Evolutionary conservation across 768 basidiomycete genomes (phyloP), one percentile per base, ranked within the genome.

Genomic region (Termitomyces eurrhizus): DNA sequence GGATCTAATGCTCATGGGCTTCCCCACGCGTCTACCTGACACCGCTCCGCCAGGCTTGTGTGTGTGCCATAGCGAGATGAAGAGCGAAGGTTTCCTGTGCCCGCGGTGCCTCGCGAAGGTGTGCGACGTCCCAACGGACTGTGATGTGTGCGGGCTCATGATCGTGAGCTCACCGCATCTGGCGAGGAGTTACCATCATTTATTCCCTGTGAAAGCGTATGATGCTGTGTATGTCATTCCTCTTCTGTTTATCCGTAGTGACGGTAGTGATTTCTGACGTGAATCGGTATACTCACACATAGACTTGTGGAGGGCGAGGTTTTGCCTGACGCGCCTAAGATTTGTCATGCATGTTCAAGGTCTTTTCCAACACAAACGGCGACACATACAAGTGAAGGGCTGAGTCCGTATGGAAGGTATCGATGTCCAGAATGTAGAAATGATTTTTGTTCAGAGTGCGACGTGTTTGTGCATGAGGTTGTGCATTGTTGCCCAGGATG

Each of bases 1-100:
- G 0, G 96, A 98, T 75, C 78, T 99, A 56, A 97, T 99, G 91
- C 91, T 97, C 83, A 98, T 99, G 93, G 97, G 97, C 9, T 99
- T 99, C 74, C 97, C 97, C 1, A 93, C 91, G 16, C 87, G 95
- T 18, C 79, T 97, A 7, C 92, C 95, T 0, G 89, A 92, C 65
- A 85, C 86, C 11, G 90, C 89, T 4, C 87, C 88, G 37, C 88
- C 88, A 8, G 89, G 89, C 57, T 78, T 98, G 21, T 99, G 97
- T 68, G 92, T 87, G 7, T 99, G 97, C 69, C 97, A 99, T 72
- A 92, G 92, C 14, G 86, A 93, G 65, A 79, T 99, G 73, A 93
- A 92, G 73, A 89, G 88, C 71, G 90, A 92, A 62, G 97, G 96
- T 4, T 99, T 95, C 74, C 80, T 96, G 18, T 99, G 97, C 72